Evolutionary conservation across 768 basidiomycete species (phyloP).

Genomic region (Vishniacozyma victoriae): DNA sequence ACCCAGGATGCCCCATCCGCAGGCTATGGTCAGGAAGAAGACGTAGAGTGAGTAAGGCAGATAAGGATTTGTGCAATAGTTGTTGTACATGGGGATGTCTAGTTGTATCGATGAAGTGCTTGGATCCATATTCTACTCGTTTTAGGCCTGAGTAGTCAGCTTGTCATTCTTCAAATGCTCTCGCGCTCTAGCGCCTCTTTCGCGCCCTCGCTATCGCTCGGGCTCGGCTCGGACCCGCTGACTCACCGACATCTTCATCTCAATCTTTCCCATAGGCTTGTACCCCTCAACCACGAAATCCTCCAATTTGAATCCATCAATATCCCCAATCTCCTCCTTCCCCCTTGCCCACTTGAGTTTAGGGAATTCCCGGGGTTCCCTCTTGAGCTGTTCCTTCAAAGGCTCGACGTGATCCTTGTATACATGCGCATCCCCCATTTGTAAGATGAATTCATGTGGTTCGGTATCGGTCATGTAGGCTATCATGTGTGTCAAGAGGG

Average conservation of each 20-base stretch:
- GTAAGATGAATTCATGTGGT: slow-evolving; percentile 84
- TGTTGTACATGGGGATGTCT: too few species aligned
- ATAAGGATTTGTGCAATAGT: too few species aligned
- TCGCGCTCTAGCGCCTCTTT: too few species aligned
- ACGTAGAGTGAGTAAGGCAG: too few species aligned
- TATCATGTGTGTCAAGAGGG: slow-evolving; percentile 94
- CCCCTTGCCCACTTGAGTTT: slow-evolving; percentile 67
- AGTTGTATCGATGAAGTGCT: too few species aligned
- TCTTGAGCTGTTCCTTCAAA: slow-evolving; percentile 70
- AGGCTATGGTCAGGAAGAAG: too few species aligned
- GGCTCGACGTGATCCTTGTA: slow-evolving; percentile 87
- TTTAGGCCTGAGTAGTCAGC: too few species aligned
- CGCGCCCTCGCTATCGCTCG: too few species aligned
- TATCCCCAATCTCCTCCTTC: slow-evolving; percentile 53
- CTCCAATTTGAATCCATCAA: slow-evolving; percentile 73
- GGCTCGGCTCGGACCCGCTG: too few species aligned
- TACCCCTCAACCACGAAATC: slow-evolving; percentile 86
- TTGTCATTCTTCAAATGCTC: too few species aligned
- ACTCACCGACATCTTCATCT: slow-evolving; percentile 89
- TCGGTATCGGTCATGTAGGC: slow-evolving; percentile 83
- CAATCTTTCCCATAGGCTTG: slow-evolving; percentile 70
- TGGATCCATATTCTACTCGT: too few species aligned
- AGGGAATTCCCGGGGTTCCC: slow-evolving; percentile 77
- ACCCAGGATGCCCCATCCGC: too few species aligned
- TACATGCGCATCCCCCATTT: slow-evolving; percentile 96